Evolutionary conservation across 1,284 basidiomycete genomes (phyloP), one percentile per base, ranked within the genome.

Genomic region (Mycena citricolor): DNA sequence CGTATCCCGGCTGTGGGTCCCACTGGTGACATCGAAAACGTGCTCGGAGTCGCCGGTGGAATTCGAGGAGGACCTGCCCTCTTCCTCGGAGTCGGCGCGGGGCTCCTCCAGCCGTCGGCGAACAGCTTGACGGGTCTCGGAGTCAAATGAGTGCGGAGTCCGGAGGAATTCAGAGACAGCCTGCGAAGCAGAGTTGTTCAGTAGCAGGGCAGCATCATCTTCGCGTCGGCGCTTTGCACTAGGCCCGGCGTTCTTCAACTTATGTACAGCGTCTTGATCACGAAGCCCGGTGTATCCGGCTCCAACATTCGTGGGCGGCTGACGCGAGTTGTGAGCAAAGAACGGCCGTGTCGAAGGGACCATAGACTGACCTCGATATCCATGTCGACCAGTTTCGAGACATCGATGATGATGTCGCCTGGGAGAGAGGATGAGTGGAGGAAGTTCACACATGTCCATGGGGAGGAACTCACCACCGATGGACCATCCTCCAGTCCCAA

Each of bases 401-500:
- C 68, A 67, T 94, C 90, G 56, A 94, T 65, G 54, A 51, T 44
- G 12, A 47, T 47, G 30, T 51, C 45, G 26, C 51, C 51, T 46
- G 21, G 11, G 20, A 22, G 14, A 4, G 16, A 42, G 22, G 29
- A 19, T 12, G 11, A 22, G 17, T 25, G n/a, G 20, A 7, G 17
- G 14, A 14, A 24, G n/a, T 13, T 16, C 3, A 16, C 5, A 30
- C 12, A 14, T 11, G 4, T 8, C 28, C 5, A 2, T 16, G 17
- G 10, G 22, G 11, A 10, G 10, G 19, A 21, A 5, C 39, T 16
- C 26, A 48, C 51, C 86, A 30, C 90, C 91, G 24, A 94, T 79
- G 11, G 88, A 79, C 86, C 89, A 92, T 3, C 92, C 91, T 8
- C 85, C 89, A 3, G 88, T 93, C 6, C 90, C 91, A 60, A 86